Base-by-base conservation (phyloP, 2,329 filamentous ascomycete genomes). In the Neodidymelliopsis sp. region DNA sequence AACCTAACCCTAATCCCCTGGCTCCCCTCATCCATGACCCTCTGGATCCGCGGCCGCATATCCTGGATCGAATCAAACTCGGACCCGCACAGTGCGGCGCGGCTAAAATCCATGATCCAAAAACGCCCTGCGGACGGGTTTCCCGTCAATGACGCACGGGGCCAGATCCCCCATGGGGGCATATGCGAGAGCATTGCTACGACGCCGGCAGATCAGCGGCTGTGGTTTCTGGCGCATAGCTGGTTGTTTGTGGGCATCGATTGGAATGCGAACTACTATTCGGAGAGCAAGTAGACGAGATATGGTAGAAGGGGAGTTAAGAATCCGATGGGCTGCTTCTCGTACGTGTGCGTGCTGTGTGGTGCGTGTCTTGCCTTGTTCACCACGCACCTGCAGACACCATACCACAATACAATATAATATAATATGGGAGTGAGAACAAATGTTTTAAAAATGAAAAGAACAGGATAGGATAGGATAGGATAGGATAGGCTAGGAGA, bases 31-130 rank as follows among this genome's bases (percentile, higher is more conserved):
- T 25, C 34, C 1, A 53, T 66, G 51, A 52, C 39, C 13, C 25
- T 30, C 6, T 65, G 60, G 60, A 56, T 66, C 3, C 25, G 30
- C 8, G 42, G 31, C 6, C 57, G 61, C 8, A 58, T 62, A 13
- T 15, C 18, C 3, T 64, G 50, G 48, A 52, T 66, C 11, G 54
- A 62, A 31, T 25, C 7, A 2, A 54, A 45, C 13, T 40, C 53
- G 1, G 37, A 60, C 16, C 40, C 51, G 2, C 35, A 57, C 4
- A 54, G 62, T 41, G 23, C 62, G 3, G 40, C 30, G 3, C 48
- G 57, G 0, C 28, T 65, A 12, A 45, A 54, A 31, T 39, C 46
- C 3, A 53, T 59, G 53, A 27, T 59, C 10, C 31, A 11, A 6
- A 52, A 49, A 24, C 36, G 30, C 30, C 48, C 53, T 0, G 49